phyloP scores from a whole-genome alignment of 805 yeast species.

The Vanderwaltozyma yarrowii region DNA sequence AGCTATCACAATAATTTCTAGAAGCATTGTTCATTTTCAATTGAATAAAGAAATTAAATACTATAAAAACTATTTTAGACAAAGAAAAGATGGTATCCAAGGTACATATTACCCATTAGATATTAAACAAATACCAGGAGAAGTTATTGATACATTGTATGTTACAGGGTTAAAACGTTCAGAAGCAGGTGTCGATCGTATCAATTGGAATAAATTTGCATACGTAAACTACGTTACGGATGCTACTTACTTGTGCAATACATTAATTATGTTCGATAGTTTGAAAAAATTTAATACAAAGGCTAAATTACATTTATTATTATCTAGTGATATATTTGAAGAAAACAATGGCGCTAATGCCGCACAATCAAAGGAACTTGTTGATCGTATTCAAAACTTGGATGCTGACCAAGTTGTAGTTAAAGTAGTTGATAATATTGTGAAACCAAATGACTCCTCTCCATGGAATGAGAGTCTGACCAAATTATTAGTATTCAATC shows the following conservation, averaged over 20 bases:
- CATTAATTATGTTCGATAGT: slow-evolving; percentile 37
- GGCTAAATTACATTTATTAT: slow-evolving; percentile 40
- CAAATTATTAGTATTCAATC: slow-evolving; percentile 43
- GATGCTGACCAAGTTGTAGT: slow-evolving; percentile 20
- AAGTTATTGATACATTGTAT: slow-evolving; percentile 19
- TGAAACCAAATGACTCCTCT: slow-evolving; percentile 18
- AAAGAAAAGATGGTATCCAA: slow-evolving; percentile 19
- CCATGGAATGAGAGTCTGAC: slow-evolving; percentile 44
- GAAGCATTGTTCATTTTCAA: slow-evolving; percentile 22
- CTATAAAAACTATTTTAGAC: slow-evolving; percentile 20
- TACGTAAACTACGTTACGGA: slow-evolving; percentile 56
- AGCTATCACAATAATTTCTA: slow-evolving; percentile 7
- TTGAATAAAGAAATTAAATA: slow-evolving; percentile 22
- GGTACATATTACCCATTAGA: slow-evolving; percentile 20
- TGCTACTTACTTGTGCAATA: slow-evolving; percentile 39
- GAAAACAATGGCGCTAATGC: neutral
- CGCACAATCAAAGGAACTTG: neutral
- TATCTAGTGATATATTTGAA: slow-evolving; percentile 22
- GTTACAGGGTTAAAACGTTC: slow-evolving; percentile 4
- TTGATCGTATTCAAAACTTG: slow-evolving; percentile 3
- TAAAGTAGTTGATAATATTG: slow-evolving; percentile 15
- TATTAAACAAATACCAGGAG: slow-evolving; percentile 23
- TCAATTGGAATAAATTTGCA: slow-evolving; percentile 39
- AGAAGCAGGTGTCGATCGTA: slow-evolving; percentile 7
- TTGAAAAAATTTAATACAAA: slow-evolving; percentile 31